Base-by-base conservation (phyloP, 495 filamentous ascomycete species). In the Penicillium coffeae region DNA sequence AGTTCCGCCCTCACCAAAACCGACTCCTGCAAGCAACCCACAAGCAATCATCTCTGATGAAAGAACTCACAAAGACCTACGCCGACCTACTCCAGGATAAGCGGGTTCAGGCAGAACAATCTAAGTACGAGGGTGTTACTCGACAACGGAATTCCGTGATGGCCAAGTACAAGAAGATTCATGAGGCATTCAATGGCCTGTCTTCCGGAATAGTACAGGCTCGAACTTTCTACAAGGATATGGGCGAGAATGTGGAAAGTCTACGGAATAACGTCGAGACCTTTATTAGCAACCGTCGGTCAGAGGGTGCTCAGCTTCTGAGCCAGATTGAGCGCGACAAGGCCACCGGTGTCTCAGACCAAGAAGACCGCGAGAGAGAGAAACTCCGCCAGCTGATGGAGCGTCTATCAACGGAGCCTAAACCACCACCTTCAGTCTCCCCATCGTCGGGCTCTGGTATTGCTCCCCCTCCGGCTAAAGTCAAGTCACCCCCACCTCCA, bases 201-300 rank as follows among this genome's bases (percentile, higher is more conserved):
- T 80, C 86, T 44, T 85, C 87, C 1, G 93, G 93, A 18, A 73
- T 96, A 7, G 76, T 83, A 52, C 85, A 90, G 52, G 93, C 93
- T 10, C 89, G 89, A 60, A 85, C 81, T 22, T 98, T 96, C 78
- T 98, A 98, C 63, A 79, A 78, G 5, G 93, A 97, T 62, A 98
- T 97, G 90, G 85, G 80, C 55, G 89, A 97, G 42, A 96, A 90
- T 1, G 90, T 94, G 2, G 89, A 96, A 37, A 95, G 87, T 58
- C 73, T 97, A n/a, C 83, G 88, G 49, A 92, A 96, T 75, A 98
- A 98, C 58, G 92, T 97, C 10, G 91, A 96, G 55, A 87, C 86
- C 3, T 98, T 97, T 63, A 92, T 98, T 47, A 92, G 86, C 73
- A 98, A 97, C 59, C 81, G 93, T 27, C 78, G 91, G 38, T 86